Evolutionary conservation across 2,329 filamentous ascomycete species (phyloP).

Genomic region (Xylariales sp.): DNA sequence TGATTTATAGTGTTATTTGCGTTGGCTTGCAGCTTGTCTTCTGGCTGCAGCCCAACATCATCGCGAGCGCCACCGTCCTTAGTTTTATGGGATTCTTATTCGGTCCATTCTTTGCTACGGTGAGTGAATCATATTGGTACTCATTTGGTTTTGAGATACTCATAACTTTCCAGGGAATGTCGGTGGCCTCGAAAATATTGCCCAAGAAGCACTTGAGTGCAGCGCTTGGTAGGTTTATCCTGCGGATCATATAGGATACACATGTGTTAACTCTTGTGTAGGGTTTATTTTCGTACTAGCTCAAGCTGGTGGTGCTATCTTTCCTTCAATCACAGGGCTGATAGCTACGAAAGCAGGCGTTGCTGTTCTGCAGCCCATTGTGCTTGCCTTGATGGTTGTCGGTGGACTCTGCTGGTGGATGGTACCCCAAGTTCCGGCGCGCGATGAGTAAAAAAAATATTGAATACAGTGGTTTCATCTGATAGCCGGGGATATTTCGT

Average conservation of each 20-base stretch:
- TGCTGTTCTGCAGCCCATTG: slow-evolving; percentile 41
- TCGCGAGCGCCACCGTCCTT: slow-evolving; percentile 42
- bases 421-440: slow-evolving; percentile 24
- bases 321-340: slow-evolving; percentile 46
- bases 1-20: slow-evolving; percentile 47
- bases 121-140: slow-evolving; percentile 20
- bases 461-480: no score
- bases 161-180: slow-evolving; percentile 38
- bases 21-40: slow-evolving; percentile 54
- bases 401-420: slow-evolving; percentile 37
- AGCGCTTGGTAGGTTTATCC: slow-evolving; percentile 37
- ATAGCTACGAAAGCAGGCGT: slow-evolving; percentile 40
- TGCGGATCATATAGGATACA: not conserved
- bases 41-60: slow-evolving; percentile 62
- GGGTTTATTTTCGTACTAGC: slow-evolving; percentile 47
- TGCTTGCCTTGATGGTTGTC: slow-evolving; percentile 37
- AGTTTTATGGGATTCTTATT: slow-evolving; percentile 50
- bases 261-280: slow-evolving; percentile 7
- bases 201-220: slow-evolving; percentile 39
- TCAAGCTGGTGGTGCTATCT: slow-evolving; percentile 46
- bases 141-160: not conserved
- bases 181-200: slow-evolving; percentile 46
- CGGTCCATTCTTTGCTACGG: slow-evolving; percentile 51
- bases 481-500: no score
- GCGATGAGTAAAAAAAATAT: slow-evolving; percentile 19